Base-by-base conservation (phyloP, 768 basidiomycete genomes). In the Phanerochaete sordida region DNA sequence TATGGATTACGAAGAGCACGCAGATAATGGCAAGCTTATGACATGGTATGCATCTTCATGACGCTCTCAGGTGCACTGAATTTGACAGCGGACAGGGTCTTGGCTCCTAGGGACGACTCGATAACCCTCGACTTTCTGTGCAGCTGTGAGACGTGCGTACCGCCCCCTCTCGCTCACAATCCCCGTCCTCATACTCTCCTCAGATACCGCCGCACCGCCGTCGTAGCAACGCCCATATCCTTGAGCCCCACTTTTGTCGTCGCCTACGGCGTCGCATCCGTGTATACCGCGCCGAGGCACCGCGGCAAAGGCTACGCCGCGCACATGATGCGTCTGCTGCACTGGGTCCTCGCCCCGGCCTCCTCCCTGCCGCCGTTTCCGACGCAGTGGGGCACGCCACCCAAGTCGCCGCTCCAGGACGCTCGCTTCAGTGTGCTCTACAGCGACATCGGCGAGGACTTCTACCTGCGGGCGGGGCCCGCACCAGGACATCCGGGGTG, bases 311-410 rank as follows among this genome's bases (percentile, higher is more conserved):
- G 87, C 21, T 87, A 85, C 61, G 85, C 81, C 11, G 67, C 69
- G 12, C 82, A 84, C 61, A 85, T 87, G 85, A 85, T 87, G 85
- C 74, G 79, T 15, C 76, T 88, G 24, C 57, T 88, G 35, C 86
- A 88, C 65, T 82, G 79, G 78, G 77, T 83, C 13, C 70, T 81
- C 37, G 80, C 79, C 5, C 72, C 75, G 13, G 61, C 60, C 28
- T 64, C 57, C 1, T 44, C 58, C 64, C 61, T 66, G 21, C 74
- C 66, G 9, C 15, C 28, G 1, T 77, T 75, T 74, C 81, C 82
- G 5, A 50, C 59, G 0, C 66, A 64, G 30, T 80, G 77, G 77
- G 83, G 83, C 16, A 52, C 69, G 2, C 77, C 80, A 33, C 83
- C 83, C 3, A 64, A 65, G 37, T 72, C 77, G 5, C 44, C 65